Evolutionary conservation across 768 basidiomycete genomes (phyloP), one percentile per base, ranked within the genome.

Genomic region (Pleurotus giganteus): DNA sequence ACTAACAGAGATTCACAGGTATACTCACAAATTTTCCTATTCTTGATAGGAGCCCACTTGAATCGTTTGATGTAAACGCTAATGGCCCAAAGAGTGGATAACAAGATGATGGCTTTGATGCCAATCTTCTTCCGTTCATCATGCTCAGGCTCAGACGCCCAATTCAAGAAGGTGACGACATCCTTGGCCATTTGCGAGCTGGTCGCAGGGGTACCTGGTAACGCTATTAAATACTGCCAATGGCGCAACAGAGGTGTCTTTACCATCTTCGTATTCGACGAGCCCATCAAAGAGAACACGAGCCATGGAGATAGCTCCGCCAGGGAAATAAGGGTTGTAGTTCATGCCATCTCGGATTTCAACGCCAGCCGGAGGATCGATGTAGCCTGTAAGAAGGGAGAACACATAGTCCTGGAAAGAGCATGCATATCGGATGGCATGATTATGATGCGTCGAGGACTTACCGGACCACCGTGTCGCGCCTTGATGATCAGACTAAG

Each of bases 121-220:
- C 97, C 96, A 67, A 88, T 87, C 82, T 93, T 94, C 81, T 99
- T 98, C 69, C 97, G 82, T 69, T 95, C 89, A 66, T 99, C 97
- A 65, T 95, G 91, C 70, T 99, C 97, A 27, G 97, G 97, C 71
- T 99, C 97, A 55, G 97, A 84, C 15, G 96, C 92, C 95, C 95
- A 98, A 74, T 85, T 85, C 47, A 98, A 75, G 88, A 98, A 98
- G 2, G 90, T 92, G 43, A 84, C 83, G 52, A 99, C 94, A 66
- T 99, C 97, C 81, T 98, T 99, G 62, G 97, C 96, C 96, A 99
- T 95, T 71, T 99, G 97, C 4, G 93, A 91, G 4, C 94, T 88
- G 45, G 97, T 99, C 11, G 96, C 92, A 12, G 97, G 94, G 3
- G 97, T 98, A 46, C 90, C 91, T 94, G 51, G 44, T 37, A 43